These are phyloP conservation scores for Hymenoscyphus occultus DNA, from an alignment of 2,329 filamentous ascomycete genomes.

Conservation along the genomic window DNA sequence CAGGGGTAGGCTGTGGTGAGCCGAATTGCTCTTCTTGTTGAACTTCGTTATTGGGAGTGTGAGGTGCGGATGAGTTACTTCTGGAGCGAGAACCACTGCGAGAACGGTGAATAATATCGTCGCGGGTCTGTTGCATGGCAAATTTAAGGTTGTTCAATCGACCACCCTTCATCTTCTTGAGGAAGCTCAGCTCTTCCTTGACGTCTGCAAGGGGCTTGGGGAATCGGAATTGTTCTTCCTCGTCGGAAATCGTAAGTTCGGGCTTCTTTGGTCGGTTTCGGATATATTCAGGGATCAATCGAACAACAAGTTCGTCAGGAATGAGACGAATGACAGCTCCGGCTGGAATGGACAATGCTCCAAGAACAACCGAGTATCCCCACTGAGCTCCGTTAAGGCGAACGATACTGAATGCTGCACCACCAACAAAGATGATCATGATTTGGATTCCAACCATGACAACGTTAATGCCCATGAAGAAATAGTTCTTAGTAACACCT, in stretches of 20 bases:
- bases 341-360: conserved; percentile 79
- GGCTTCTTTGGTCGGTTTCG: conserved; percentile 33
- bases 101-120: conserved; percentile 61
- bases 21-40: conserved; percentile 52
- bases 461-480: conserved; percentile 81
- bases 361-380: conserved; percentile 82
- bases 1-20: conserved; percentile 51
- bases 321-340: conserved; percentile 78
- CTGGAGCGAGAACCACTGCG: conserved; percentile 62
- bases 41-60: conserved; percentile 53
- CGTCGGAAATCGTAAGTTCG: conserved; percentile 59
- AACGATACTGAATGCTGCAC: conserved; percentile 65
- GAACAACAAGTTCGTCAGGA: conserved; percentile 57
- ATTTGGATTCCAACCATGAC: conserved; percentile 89
- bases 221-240: conserved; percentile 63
- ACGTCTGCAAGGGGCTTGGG: conserved; percentile 72
- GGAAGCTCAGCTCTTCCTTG: conserved; percentile 75
- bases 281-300: conserved; percentile 33
- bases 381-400: conserved; percentile 72
- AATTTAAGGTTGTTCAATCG: conserved; percentile 80
- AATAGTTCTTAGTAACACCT: conserved; percentile 77
- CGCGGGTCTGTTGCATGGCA: conserved; percentile 70
- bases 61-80: conserved; percentile 60
- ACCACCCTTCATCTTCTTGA: conserved; percentile 77
- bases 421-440: conserved; percentile 86